phyloP scores from a whole-genome alignment of 169 alveolate genomes.

The Cryptosporidium meleagridis region DNA sequence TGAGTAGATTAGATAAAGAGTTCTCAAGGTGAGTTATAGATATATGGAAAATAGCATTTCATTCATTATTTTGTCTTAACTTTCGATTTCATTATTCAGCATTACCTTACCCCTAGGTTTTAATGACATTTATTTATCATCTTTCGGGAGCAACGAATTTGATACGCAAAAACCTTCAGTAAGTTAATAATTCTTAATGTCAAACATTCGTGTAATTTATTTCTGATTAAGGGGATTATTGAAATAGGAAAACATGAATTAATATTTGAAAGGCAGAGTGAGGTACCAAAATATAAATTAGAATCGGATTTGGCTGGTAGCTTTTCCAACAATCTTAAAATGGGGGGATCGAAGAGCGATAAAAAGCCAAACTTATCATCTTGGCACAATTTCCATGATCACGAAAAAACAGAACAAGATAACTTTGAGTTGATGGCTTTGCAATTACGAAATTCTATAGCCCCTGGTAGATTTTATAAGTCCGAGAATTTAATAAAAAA shows the following conservation, averaged over 20 bases:
- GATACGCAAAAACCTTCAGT: slow-evolving; percentile 70
- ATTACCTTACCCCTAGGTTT: slow-evolving; percentile 20
- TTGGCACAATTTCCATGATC: slow-evolving; percentile 34
- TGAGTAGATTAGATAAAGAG: slow-evolving; percentile 3
- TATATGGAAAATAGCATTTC: not conserved
- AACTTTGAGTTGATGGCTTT: slow-evolving; percentile 33
- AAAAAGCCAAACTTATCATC: not conserved
- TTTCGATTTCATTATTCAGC: not conserved
- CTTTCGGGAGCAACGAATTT: slow-evolving; percentile 11
- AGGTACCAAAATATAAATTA: not conserved
- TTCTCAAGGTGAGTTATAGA: slow-evolving; percentile 47
- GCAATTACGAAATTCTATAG: slow-evolving; percentile 39
- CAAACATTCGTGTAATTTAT: not conserved
- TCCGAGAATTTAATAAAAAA: slow-evolving; percentile 19
- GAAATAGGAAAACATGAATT: slow-evolving; percentile 13
- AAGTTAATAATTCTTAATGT: slow-evolving; percentile 2
- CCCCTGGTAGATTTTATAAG: slow-evolving; percentile 45
- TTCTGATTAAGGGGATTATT: slow-evolving; percentile 13
- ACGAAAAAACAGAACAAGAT: slow-evolving; percentile 11
- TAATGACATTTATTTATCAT: slow-evolving; percentile 30
- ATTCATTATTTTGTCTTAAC: not conserved
- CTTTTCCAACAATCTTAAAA: not conserved
- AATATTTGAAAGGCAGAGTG: not conserved
- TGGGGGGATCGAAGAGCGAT: not conserved
- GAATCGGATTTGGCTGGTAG: not conserved